Conservation (phyloP, 345 rosid species). For the Luvunga scandens region DNA sequence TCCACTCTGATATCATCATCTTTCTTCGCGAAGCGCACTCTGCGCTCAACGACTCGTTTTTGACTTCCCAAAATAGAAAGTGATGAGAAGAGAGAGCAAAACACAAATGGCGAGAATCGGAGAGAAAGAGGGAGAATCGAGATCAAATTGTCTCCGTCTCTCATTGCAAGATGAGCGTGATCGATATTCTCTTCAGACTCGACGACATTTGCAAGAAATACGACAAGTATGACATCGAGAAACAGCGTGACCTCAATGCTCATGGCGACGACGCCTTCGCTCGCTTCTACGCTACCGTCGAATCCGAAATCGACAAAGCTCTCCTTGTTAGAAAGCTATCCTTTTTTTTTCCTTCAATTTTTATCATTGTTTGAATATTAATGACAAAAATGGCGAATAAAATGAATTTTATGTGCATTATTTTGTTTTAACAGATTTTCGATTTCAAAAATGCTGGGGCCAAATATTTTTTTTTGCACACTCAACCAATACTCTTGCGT, state of each 20-base stretch:
- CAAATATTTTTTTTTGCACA: no score
- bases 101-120: not conserved
- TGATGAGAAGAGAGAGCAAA: not conserved
- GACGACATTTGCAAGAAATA: constrained; percentile 82
- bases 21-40: constrained; percentile 4
- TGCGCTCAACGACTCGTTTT: constrained; percentile 32
- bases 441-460: no score
- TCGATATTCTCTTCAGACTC: constrained; percentile 63
- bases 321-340: constrained; percentile 29
- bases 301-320: constrained; percentile 54
- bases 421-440: no score
- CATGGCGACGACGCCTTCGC: constrained; percentile 76
- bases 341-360: not conserved
- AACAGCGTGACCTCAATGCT: constrained; percentile 54
- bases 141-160: not conserved
- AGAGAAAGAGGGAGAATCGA: not conserved
- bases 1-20: not conserved
- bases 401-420: no score
- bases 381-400: not conserved
- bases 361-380: not conserved
- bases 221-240: constrained; percentile 70
- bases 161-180: constrained; percentile 48
- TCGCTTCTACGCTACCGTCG: constrained; percentile 46
- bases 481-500: no score
- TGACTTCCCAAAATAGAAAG: constrained; percentile 4